Evolutionary conservation across 208 protist genomes (phyloP).

Genomic region (Entamoeba histolytica): DNA sequence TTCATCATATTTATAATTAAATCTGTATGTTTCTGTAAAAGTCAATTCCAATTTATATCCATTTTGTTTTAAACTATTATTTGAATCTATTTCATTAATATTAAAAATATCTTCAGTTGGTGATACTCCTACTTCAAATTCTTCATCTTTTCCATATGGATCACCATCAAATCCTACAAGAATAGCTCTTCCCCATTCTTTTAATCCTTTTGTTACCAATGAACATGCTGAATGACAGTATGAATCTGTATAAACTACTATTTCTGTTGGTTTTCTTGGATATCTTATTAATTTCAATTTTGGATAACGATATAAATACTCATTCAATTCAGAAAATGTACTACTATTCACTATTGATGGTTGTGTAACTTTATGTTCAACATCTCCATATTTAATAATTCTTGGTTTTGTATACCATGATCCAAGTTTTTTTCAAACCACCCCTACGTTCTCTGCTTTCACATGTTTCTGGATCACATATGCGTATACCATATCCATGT

Average conservation of each 20-base stretch:
- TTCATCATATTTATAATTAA: neutral
- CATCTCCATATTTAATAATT: neutral
- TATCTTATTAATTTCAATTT: neutral
- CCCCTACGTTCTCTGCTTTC: neutral
- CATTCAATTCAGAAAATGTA: neutral
- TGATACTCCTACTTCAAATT: neutral
- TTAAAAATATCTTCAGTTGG: neutral
- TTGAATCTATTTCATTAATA: too few species aligned
- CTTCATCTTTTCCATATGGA: neutral
- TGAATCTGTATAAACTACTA: neutral
- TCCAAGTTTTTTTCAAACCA: neutral
- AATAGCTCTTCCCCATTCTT: neutral
- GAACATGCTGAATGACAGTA: neutral
- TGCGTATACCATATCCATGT: neutral
- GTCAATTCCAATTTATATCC: neutral
- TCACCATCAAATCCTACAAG: neutral
- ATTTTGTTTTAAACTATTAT: neutral
- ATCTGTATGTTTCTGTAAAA: neutral
- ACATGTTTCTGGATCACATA: neutral
- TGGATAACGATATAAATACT: rapidly evolving
- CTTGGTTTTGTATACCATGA: neutral
- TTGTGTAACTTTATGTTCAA: neutral
- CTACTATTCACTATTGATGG: neutral
- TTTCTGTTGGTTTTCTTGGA: neutral
- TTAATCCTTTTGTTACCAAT: neutral